Evolutionary conservation across 1,139 yeast species (phyloP).

Genomic region (Nematodospora anomalae): DNA sequence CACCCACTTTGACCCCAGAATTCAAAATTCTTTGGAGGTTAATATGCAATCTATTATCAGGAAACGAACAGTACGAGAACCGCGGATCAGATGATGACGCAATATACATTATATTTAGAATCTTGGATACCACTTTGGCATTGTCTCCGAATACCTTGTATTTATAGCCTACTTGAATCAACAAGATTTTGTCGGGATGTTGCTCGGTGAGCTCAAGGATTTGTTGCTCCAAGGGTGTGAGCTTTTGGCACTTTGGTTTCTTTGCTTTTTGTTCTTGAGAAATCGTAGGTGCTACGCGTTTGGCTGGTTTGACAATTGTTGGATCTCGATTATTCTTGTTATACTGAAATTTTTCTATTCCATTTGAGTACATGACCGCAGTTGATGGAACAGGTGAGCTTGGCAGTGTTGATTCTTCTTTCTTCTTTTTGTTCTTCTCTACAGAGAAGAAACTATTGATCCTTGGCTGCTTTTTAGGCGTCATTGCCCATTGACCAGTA

Average conservation of each 20-base stretch:
- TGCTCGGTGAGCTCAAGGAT: constrained; percentile 59
- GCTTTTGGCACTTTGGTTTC: constrained; percentile 14
- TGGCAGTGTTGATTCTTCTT: constrained; percentile 6
- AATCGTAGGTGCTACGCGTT: constrained; percentile 2
- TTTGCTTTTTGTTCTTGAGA: neutral
- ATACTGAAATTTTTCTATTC: constrained; percentile 1
- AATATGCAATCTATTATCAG: constrained; percentile 69
- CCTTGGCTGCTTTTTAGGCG: constrained; percentile 25
- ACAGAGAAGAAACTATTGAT: constrained; percentile 28
- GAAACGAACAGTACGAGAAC: constrained; percentile 84
- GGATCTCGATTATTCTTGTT: neutral
- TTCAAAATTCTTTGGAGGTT: constrained; percentile 68
- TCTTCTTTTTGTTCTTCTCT: constrained; percentile 4
- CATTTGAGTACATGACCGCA: neutral
- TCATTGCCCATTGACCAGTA: constrained; percentile 4
- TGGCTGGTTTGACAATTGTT: constrained; percentile 1
- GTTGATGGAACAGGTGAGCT: constrained; percentile 2
- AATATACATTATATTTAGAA: constrained; percentile 69
- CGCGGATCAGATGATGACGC: constrained; percentile 62
- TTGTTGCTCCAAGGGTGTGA: constrained; percentile 82
- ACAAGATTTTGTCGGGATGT: constrained; percentile 66
- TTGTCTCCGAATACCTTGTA: constrained; percentile 85
- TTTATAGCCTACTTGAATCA: constrained; percentile 89
- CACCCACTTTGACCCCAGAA: constrained; percentile 74
- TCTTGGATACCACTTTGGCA: constrained; percentile 66